Evolutionary conservation across 768 basidiomycete species (phyloP), one percentile per base, ranked within the genome.

Genomic region (Podaxis sp.): DNA sequence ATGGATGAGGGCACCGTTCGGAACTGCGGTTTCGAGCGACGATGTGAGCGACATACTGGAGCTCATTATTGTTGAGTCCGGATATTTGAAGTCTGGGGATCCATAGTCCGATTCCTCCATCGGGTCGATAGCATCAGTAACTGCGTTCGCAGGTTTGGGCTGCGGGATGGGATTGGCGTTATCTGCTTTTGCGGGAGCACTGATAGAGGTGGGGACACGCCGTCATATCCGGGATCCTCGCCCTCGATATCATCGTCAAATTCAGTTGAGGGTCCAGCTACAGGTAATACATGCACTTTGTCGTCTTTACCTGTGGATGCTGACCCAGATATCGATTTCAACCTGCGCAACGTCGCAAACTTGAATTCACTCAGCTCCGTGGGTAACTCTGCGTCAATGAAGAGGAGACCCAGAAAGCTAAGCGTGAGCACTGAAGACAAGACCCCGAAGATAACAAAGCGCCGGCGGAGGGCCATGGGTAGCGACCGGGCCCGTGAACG

Each of bases 311-410:
- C 46, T 5, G 19, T 4, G 1, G 17, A 24, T 13, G 11, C 3
- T 48, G 22, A 4, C 19, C 39, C 28, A 7, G 58, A 15, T 3
- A 12, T 17, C 8, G 40, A 17, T 19, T 55, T 55, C n/a, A 48
- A 48, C 13, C 38, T 55, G 52, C 7, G n/a, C 7, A 44, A 17
- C 3, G 61, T 26, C 6, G 46, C 44, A 15, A 56, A 33, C 44
- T 49, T 57, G 38, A 63, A 40, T n/a, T 33, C 36, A 7, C 51
- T 46, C 46, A 63, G 30, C 22, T 52, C 30, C 17, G 19, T 26
- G 7, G 46, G 61, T 36, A 57, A 26, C n/a, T 63, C 55, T 9
- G 51, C 9, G 38, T 56, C 54, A n/a, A 63, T 48, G 24, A 63
- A 51, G 42, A 63, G 40, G 2, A 63, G 36, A 19, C 54, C 54